Evolutionary conservation across 257 asterid genomes (phyloP).

Genomic region (Solanum phureja): DNA sequence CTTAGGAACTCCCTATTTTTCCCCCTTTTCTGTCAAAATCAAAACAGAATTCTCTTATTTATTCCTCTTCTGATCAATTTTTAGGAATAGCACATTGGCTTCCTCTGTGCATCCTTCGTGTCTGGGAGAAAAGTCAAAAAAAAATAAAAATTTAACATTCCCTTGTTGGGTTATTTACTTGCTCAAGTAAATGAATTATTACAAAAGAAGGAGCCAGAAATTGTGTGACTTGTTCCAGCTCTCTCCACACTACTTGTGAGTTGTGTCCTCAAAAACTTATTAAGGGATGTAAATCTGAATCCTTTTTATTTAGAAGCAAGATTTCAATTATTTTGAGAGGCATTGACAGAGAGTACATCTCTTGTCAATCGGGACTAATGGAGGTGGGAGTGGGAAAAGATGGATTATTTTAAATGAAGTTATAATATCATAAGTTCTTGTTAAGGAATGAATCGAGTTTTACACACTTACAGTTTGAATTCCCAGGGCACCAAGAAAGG

Average conservation of each 20-base stretch:
- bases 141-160: too few species aligned
- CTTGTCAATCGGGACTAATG: background rate
- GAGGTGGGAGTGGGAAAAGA: background rate
- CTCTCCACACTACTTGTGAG: background rate
- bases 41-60: too few species aligned
- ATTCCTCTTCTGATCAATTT: too few species aligned
- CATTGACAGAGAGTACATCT: background rate
- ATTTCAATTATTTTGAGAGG: background rate
- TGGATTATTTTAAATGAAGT: background rate
- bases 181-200: too few species aligned
- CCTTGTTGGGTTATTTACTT: too few species aligned
- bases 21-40: too few species aligned
- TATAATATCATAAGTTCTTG: background rate
- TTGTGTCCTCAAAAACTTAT: background rate
- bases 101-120: too few species aligned
- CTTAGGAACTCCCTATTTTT: too few species aligned
- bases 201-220: too few species aligned
- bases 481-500: background rate
- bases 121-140: too few species aligned
- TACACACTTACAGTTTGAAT: background rate
- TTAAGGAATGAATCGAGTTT: background rate
- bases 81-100: too few species aligned
- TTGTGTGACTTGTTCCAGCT: background rate
- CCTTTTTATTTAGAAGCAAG: background rate
- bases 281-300: background rate